A percentile compares a stretch with the other conserved stretches of the same genome.
Evolutionary conservation across 345 rosid genomes (phyloP).

Genomic region (Trapa incisa): DNA sequence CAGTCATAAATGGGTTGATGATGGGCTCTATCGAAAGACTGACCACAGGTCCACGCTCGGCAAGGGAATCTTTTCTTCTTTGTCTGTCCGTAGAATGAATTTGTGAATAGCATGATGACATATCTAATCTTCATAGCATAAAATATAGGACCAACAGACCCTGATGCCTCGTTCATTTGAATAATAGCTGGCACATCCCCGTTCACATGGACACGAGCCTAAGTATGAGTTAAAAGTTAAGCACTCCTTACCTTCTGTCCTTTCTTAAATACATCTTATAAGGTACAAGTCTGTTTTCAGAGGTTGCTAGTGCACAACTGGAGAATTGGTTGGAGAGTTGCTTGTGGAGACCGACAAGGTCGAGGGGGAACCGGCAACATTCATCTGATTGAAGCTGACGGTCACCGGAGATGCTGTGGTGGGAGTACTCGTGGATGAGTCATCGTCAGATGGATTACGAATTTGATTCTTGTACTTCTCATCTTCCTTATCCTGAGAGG

Average conservation of each 20-base stretch:
- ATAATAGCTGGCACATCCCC: background rate
- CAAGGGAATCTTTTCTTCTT: too few species aligned
- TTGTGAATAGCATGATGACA: background rate
- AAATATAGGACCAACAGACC: background rate
- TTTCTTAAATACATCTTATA: background rate
- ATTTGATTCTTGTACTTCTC: constrained; percentile 21
- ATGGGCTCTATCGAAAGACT: too few species aligned
- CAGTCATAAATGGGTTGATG: too few species aligned
- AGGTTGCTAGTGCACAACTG: background rate
- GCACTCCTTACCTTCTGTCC: too few species aligned
- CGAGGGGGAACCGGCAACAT: constrained; percentile 7
- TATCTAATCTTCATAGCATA: background rate
- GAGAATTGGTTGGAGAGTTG: constrained; percentile 11
- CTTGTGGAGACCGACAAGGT: constrained; percentile 11
- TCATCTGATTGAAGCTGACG: constrained; percentile 3
- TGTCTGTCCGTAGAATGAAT: too few species aligned
- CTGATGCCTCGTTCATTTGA: background rate
- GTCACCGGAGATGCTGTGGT: constrained; percentile 12
- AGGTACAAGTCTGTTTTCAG: background rate
- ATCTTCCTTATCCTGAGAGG: constrained; percentile 39
- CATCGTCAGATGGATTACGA: constrained; percentile 18
- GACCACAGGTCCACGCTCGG: too few species aligned
- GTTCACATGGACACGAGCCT: background rate
- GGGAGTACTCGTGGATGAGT: constrained; percentile 18
- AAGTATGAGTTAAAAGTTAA: background rate